Evolutionary conservation across 2,329 filamentous ascomycete species (phyloP).

Genomic region (Byssoonygena ceratinophila): DNA sequence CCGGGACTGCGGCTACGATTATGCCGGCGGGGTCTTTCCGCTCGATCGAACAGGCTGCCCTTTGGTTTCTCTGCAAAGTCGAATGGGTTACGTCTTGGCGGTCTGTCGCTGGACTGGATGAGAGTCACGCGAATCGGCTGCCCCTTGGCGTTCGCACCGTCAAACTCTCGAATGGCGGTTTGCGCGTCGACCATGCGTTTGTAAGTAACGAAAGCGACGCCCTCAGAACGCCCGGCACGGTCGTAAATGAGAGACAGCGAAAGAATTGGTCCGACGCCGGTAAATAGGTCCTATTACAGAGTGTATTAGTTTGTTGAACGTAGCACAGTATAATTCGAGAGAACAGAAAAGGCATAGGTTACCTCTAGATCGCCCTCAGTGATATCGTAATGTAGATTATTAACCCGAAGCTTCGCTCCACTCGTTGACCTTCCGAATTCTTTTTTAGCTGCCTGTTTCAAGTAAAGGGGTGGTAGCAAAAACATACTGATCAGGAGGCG

Average conservation of each 20-base stretch:
- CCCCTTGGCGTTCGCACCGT: conserved; percentile 82
- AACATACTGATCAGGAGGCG: conserved; percentile 27
- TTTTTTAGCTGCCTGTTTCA: neutral
- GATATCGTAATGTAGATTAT: conserved; percentile 87
- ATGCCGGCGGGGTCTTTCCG: conserved; percentile 39
- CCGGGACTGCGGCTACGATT: conserved; percentile 36
- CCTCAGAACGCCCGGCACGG: conserved; percentile 76
- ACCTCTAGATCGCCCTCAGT: conserved; percentile 75
- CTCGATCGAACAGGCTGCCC: conserved; percentile 57
- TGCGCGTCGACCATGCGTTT: conserved; percentile 58
- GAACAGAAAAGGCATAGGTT: conserved; percentile 19
- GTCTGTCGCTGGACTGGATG: conserved; percentile 40
- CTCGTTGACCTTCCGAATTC: conserved; percentile 21
- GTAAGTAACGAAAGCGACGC: conserved; percentile 75
- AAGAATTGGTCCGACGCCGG: conserved; percentile 60
- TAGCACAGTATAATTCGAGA: too few relatives aligned
- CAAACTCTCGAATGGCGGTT: conserved; percentile 66
- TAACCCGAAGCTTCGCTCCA: conserved; percentile 66
- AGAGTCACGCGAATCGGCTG: conserved; percentile 70
- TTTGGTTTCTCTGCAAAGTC: conserved; percentile 41
- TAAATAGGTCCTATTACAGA: conserved; percentile 59
- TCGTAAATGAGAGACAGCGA: conserved; percentile 69
- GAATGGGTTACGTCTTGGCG: conserved; percentile 36
- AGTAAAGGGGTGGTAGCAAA: neutral
- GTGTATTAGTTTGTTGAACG: neutral